Percentiles rank a stretch among this genome's conserved stretches.
Evolutionary conservation across 805 yeast species (phyloP).

Genomic region (Cyberlindnera petersonii): DNA sequence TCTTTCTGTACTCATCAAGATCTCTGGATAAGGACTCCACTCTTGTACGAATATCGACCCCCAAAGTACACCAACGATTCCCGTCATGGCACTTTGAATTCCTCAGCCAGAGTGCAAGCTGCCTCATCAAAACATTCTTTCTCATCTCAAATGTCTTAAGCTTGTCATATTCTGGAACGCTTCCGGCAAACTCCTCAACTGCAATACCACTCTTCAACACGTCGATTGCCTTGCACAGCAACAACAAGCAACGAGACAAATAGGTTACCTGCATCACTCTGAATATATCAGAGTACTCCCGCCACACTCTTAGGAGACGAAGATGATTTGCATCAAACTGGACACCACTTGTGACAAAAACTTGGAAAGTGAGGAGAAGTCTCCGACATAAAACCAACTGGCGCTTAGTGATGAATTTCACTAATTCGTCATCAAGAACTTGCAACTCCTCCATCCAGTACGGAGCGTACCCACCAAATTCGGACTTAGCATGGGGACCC

Average conservation of each 20-base stretch:
- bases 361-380: constrained; percentile 2
- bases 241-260: constrained; percentile 5
- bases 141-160: not conserved
- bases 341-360: not conserved
- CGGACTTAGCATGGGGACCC: not conserved
- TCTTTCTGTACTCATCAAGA: not conserved
- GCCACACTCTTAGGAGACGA: constrained; percentile 4
- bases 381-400: constrained; percentile 1
- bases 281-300: constrained; percentile 7
- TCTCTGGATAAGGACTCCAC: not conserved
- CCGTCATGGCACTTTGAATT: not conserved
- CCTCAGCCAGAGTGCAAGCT: constrained; percentile 8
- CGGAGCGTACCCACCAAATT: constrained; percentile 4
- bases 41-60: not conserved
- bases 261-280: constrained; percentile 5
- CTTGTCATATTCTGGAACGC: constrained; percentile 3
- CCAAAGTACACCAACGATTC: constrained; percentile 4
- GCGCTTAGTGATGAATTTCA: not conserved
- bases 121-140: constrained; percentile 4
- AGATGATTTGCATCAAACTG: not conserved
- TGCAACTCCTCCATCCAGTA: constrained; percentile 3
- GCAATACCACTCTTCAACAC: constrained; percentile 9
- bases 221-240: constrained; percentile 9
- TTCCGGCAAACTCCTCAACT: constrained; percentile 6
- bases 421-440: constrained; percentile 5